Conservation (phyloP, 2,329 filamentous ascomycete species). For the Scolecobasidium constrictum region DNA sequence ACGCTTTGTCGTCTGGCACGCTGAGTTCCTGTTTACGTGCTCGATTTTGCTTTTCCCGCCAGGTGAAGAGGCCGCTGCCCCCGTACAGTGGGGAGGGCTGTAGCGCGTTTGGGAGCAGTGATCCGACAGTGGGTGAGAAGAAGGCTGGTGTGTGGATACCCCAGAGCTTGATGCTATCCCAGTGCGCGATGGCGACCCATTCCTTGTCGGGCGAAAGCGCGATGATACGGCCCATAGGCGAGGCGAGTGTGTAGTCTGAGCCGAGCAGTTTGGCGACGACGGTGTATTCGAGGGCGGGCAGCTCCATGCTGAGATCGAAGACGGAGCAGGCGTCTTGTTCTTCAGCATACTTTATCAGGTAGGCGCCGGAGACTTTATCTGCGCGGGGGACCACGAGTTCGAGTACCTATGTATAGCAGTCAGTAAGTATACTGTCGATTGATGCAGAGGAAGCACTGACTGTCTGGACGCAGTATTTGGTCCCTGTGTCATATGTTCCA, state of each 20-base stretch:
- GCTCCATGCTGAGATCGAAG: neutral
- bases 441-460: neutral
- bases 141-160: constrained; percentile 6
- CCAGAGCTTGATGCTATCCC: constrained; percentile 6
- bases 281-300: constrained; percentile 1
- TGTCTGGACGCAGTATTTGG: constrained; percentile 6
- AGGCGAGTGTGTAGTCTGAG: neutral
- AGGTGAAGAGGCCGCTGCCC: neutral
- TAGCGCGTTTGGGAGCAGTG: neutral
- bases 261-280: constrained; percentile 7
- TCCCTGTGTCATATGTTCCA: neutral
- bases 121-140: neutral
- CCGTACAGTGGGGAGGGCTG: neutral
- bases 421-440: too few species aligned
- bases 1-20: constrained; percentile 4
- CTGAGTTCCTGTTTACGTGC: constrained; percentile 2
- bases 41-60: neutral
- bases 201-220: neutral
- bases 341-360: constrained; percentile 5
- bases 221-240: neutral
- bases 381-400: constrained; percentile 2
- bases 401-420: neutral
- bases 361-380: neutral
- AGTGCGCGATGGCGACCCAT: constrained; percentile 7
- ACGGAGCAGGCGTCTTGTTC: neutral